Evolutionary conservation across 345 rosid species (phyloP).

Genomic region (Arabidopsis thaliana): DNA sequence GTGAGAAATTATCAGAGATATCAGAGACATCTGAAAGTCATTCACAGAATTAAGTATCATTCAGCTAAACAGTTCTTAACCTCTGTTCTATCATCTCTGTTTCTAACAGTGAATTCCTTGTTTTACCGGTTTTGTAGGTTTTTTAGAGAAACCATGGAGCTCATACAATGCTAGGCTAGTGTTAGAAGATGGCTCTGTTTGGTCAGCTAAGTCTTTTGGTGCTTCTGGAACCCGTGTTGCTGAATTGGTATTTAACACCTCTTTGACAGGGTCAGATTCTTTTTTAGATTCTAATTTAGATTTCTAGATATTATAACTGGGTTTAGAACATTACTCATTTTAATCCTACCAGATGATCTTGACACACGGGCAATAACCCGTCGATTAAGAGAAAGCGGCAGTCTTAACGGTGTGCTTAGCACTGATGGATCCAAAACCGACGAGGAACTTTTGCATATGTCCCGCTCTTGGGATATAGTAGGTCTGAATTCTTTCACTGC

Average conservation of each 20-base stretch:
- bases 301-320: neutral
- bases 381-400: neutral
- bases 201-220: neutral
- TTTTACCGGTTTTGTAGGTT: neutral
- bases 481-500: neutral
- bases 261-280: neutral
- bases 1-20: too few species aligned
- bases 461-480: neutral
- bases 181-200: neutral
- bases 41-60: too few species aligned
- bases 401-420: neutral
- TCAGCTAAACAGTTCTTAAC: too few species aligned
- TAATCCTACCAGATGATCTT: neutral
- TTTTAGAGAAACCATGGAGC: neutral
- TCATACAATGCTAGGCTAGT: neutral
- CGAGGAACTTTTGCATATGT: neutral
- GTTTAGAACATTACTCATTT: neutral
- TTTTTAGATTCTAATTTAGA: neutral
- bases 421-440: neutral
- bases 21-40: too few species aligned
- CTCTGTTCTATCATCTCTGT: too few species aligned
- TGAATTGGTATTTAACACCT: neutral
- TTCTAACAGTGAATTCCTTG: neutral
- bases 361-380: neutral
- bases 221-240: neutral